Evolutionary conservation across 805 yeast genomes (phyloP).

Genomic region (Ogataea methanolica): DNA sequence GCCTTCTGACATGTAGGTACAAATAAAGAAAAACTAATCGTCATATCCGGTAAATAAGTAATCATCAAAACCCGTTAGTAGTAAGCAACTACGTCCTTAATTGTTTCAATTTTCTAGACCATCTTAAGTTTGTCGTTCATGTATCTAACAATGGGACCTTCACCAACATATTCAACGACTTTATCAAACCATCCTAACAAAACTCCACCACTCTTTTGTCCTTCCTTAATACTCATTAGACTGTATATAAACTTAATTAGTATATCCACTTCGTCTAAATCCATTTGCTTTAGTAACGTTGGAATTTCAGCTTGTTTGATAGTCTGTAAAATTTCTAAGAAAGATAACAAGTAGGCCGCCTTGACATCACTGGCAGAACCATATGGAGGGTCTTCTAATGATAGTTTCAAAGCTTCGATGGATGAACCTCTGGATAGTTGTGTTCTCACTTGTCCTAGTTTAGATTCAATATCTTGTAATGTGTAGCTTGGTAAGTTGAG

Average conservation of each 20-base stretch:
- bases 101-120: conserved; percentile 1
- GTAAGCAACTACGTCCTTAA: background rate
- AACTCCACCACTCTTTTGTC: conserved; percentile 82
- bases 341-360: conserved; percentile 44
- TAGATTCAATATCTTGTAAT: conserved; percentile 48
- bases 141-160: conserved; percentile 83
- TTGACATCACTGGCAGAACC: conserved; percentile 62
- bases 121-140: conserved; percentile 55
- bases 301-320: conserved; percentile 66
- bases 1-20: background rate
- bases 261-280: conserved; percentile 64
- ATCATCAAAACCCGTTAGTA: too few relatives aligned
- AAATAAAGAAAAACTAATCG: too few relatives aligned
- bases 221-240: conserved; percentile 73
- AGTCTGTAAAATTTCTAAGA: conserved; percentile 67
- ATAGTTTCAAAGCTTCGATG: conserved; percentile 56
- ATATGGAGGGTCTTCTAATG: conserved; percentile 76
- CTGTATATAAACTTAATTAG: conserved; percentile 81
- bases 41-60: too few relatives aligned
- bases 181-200: conserved; percentile 91
- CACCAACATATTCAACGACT: conserved; percentile 77
- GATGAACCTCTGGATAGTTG: conserved; percentile 69
- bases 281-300: conserved; percentile 52
- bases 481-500: conserved; percentile 37
- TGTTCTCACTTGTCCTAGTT: conserved; percentile 55